Evolutionary conservation across 768 basidiomycete genomes (phyloP).

Genomic region (Lactarius quietus): DNA sequence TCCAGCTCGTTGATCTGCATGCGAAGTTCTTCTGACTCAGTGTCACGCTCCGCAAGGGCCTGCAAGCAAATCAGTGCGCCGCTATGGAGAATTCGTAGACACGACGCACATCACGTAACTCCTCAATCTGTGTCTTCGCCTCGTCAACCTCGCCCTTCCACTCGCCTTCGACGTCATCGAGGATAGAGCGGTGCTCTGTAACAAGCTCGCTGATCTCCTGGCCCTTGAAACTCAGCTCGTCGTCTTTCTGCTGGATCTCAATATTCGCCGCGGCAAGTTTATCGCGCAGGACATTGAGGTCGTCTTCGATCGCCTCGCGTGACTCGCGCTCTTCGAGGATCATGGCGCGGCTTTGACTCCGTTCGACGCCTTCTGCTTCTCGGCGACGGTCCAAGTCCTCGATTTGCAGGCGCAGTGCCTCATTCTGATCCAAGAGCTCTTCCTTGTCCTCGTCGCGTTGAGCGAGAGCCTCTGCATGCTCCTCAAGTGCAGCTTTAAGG

Average conservation of each 20-base stretch:
- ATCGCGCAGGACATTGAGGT: conserved; percentile 68
- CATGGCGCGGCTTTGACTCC: conserved; percentile 70
- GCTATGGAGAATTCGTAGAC: not conserved
- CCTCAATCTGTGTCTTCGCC: conserved; percentile 71
- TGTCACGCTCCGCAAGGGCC: conserved; percentile 76
- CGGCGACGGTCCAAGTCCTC: conserved; percentile 61
- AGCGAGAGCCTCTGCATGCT: conserved; percentile 51
- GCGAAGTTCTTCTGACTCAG: conserved; percentile 71
- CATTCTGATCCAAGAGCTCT: conserved; percentile 62
- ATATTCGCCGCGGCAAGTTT: conserved; percentile 76
- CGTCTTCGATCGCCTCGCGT: conserved; percentile 75
- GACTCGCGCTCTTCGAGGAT: conserved; percentile 69
- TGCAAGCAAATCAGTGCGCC: conserved; percentile 30
- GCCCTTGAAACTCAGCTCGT: conserved; percentile 77
- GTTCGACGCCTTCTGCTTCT: conserved; percentile 61
- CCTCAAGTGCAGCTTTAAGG: conserved; percentile 53
- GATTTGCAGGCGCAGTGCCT: conserved; percentile 58
- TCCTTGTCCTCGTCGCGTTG: conserved; percentile 70
- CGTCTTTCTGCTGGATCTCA: conserved; percentile 82
- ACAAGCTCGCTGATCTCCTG: conserved; percentile 78
- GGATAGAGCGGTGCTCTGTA: conserved; percentile 66
- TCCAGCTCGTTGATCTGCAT: conserved; percentile 74
- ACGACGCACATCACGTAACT: conserved; percentile 62
- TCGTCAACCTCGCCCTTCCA: conserved; percentile 90
- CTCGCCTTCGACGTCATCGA: conserved; percentile 72